These are phyloP conservation scores for Pseudevernia furfuracea DNA, from an alignment of 495 filamentous ascomycete species.

Conservation along the genomic window DNA sequence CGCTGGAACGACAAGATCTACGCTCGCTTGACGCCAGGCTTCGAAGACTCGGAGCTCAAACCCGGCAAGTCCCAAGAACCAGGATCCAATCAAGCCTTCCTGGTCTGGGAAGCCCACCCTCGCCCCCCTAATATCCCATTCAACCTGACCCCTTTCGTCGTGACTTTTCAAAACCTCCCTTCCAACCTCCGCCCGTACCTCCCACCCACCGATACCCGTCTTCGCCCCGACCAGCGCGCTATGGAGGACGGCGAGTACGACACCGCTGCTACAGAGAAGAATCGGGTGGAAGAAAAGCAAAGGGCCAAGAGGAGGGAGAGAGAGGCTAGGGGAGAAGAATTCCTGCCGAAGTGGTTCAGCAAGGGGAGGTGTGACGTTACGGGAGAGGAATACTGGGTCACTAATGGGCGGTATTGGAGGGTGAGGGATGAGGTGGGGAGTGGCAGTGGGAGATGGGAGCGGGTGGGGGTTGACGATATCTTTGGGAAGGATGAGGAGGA, in stretches of 20 bases:
- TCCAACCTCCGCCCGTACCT: conserved; percentile 63
- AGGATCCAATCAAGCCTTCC: conserved; percentile 59
- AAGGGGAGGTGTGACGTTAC: conserved; percentile 66
- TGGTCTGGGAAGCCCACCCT: conserved; percentile 83
- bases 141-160: conserved; percentile 92
- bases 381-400: conserved; percentile 85
- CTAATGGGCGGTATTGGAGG: conserved; percentile 81
- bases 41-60: conserved; percentile 63
- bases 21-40: conserved; percentile 85
- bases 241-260: conserved; percentile 98
- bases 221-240: conserved; percentile 90
- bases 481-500: conserved; percentile 33
- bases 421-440: conserved; percentile 48
- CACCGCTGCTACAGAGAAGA: conserved; percentile 86
- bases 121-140: conserved; percentile 84
- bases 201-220: conserved; percentile 83
- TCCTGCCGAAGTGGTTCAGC: conserved; percentile 76
- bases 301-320: conserved; percentile 63
- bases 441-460: conserved; percentile 45
- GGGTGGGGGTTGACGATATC: conserved; percentile 54
- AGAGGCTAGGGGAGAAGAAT: conserved; percentile 71
- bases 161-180: conserved; percentile 85
- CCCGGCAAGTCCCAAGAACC: conserved; percentile 41
- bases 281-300: conserved; percentile 90
- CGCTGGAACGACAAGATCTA: conserved; percentile 98